Base-by-base conservation (phyloP, 177 flowering plant genomes). In the Vitis hybrid region DNA sequence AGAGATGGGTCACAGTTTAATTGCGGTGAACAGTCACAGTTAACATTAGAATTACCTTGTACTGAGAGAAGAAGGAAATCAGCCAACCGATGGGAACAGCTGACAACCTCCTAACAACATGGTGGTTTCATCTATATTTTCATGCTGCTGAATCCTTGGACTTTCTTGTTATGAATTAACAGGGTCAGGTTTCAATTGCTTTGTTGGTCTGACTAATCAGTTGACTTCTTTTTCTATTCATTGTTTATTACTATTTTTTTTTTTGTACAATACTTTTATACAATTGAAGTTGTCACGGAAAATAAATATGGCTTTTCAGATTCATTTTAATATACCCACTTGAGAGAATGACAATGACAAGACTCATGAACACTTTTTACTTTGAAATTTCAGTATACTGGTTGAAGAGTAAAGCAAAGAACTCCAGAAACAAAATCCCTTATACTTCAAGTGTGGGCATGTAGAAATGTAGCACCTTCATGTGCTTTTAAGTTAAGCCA, bases 401-500 rank as follows among this genome's bases (percentile, higher is more conserved):
- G 79, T 78, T 86, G 80, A 81, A 76, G 97, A 91, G 97, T 92
- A 87, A 92, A 90, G 94, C 92, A 80, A 88, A 79, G 81, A 67
- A 68, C 73, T 77, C 57, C 57, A 30, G 75, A 74, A 78, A 60
- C n/a, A 51, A 26, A 49, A 60, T 90, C 62, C 80, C 95, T 92
- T 94, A 80, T 81, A 75, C 97, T 94, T 92, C 72, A 94, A 94
- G 97, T 69, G 78, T 82, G 49, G 89, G 82, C 84, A 79, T 87
- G 82, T 82, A 68, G 84, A 86, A 82, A 68, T 75, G 73, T 63
- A 55, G 52, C 67, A 82, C 79, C 77, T 88, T 85, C 85, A 86
- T 90, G 70, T 82, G 76, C 98, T 92, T 94, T 79, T 83, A 94
- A 91, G 93, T 85, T 87, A 94, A 92, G 98, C 88, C 86, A 92